Evolutionary conservation across 805 yeast species (phyloP), one percentile per base, ranked within the genome.

Genomic region (Kuraishia ogatae): DNA sequence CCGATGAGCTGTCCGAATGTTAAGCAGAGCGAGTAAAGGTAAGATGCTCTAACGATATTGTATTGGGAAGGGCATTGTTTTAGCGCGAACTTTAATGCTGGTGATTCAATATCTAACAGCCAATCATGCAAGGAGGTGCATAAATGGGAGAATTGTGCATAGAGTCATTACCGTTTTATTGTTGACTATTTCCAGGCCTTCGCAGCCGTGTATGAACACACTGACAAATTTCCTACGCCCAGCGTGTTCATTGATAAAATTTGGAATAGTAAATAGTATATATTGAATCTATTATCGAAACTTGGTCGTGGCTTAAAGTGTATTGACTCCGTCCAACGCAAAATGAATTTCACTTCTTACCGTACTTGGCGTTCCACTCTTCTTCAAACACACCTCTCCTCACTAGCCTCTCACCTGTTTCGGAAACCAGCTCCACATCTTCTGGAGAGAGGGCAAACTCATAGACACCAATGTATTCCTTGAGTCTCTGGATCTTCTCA

Each of bases 381-480:
- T 35, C 13, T 17, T 35, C 43, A 35, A 35, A 35, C 3, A 35
- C 43, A 35, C 43, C 43, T 11, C n/a, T 35, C 43, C 13, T 35
- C n/a, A 35, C 43, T 4, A 35, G 17, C n/a, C 60, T 57, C 2
- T 52, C 55, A 43, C 87, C 87, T 10, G 73, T 60, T 19, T 67
- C 58, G 2, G 74, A 63, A 52, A 83, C 71, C 55, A 66, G 62
- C 7, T 67, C 64, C 48, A 78, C 76, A 58, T 87, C 94, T 1
- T 70, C 81, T 0, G 67, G 61, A 2, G 75, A 68, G 56, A 89
- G 70, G 58, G 76, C 70, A 59, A 88, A 85, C 35, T 74, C 75
- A 59, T 81, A 82, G 39, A 85, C 69, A 19, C 79, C 78, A 57
- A 82, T 71, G n/a, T 82, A 76, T 61, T 83, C 82, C 56, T 69